These are phyloP conservation scores for Artemisia annua DNA, from an alignment of 129 eudicot genomes.

Conservation along the genomic window DNA sequence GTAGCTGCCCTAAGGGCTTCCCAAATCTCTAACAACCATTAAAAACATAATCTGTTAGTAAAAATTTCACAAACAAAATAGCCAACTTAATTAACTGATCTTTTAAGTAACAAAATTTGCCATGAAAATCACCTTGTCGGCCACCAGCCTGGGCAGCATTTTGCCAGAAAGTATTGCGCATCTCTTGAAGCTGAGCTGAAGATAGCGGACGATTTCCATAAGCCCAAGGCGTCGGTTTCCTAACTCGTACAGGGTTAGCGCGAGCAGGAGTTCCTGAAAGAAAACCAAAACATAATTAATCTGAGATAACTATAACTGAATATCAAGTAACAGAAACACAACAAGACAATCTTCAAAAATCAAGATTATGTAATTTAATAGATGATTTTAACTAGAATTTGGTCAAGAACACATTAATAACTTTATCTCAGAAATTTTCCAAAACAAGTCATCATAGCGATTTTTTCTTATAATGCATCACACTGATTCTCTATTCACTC, in stretches of 20 bases:
- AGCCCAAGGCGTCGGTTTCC: not conserved
- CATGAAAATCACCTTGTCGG: not conserved
- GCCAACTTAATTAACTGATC: not conserved
- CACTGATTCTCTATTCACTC: not conserved
- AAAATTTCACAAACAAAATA: not conserved
- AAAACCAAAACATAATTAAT: not conserved
- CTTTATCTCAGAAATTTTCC: too few relatives aligned
- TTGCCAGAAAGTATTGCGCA: not conserved
- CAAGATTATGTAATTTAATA: not conserved
- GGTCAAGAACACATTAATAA: not conserved
- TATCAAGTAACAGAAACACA: not conserved
- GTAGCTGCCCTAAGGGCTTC: not conserved
- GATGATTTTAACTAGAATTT: not conserved
- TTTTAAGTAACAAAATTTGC: not conserved
- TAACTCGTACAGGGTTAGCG: not conserved
- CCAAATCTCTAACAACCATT: not conserved
- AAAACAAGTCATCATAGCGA: too few relatives aligned
- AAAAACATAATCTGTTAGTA: not conserved
- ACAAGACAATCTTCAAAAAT: too few relatives aligned
- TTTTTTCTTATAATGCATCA: not conserved
- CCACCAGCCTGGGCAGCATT: not conserved
- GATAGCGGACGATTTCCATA: not conserved
- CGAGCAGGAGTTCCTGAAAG: not conserved
- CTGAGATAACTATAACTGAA: not conserved
- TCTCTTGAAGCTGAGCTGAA: not conserved